Evolutionary conservation across 1,284 basidiomycete genomes (phyloP).

Genomic region (Boletus austroedulis): DNA sequence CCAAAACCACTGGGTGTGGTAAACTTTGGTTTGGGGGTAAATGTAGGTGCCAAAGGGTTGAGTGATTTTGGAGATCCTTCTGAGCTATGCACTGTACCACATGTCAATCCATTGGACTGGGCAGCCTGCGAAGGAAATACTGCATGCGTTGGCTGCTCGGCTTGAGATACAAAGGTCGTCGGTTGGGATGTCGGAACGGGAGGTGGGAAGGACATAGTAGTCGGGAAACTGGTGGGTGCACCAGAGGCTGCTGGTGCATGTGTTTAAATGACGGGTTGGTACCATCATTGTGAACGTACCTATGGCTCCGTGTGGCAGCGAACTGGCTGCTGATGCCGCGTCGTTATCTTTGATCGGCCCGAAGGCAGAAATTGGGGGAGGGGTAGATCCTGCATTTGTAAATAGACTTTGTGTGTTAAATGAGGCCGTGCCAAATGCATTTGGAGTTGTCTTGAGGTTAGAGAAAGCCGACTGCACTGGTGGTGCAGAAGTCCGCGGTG

Average conservation of each 20-base stretch:
- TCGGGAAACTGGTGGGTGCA: slow-evolving; percentile 8
- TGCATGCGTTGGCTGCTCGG: slow-evolving; percentile 1
- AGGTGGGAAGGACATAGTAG: slow-evolving; percentile 13
- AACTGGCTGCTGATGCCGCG: slow-evolving; percentile 4
- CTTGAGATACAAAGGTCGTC: neutral
- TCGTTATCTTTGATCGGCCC: slow-evolving; percentile 23
- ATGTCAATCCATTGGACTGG: slow-evolving; percentile 1
- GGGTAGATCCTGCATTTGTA: neutral
- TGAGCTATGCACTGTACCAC: neutral
- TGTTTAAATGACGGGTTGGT: neutral
- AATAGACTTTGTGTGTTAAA: slow-evolving; percentile 17
- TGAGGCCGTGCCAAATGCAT: slow-evolving; percentile 33
- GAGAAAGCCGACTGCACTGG: slow-evolving; percentile 43
- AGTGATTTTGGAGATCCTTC: slow-evolving; percentile 17
- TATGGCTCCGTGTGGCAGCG: neutral
- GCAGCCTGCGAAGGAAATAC: neutral
- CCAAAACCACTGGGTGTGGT: neutral
- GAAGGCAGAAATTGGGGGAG: slow-evolving; percentile 12
- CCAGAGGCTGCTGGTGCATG: neutral
- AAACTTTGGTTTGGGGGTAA: slow-evolving; percentile 18
- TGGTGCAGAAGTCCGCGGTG: slow-evolving; percentile 15
- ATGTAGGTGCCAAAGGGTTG: slow-evolving; percentile 31
- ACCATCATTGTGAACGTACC: slow-evolving; percentile 15
- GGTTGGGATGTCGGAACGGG: neutral
- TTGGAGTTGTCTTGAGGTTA: slow-evolving; percentile 35